These are phyloP conservation scores for Prunus mira DNA, from an alignment of 306 rosid genomes.

Conservation along the genomic window DNA sequence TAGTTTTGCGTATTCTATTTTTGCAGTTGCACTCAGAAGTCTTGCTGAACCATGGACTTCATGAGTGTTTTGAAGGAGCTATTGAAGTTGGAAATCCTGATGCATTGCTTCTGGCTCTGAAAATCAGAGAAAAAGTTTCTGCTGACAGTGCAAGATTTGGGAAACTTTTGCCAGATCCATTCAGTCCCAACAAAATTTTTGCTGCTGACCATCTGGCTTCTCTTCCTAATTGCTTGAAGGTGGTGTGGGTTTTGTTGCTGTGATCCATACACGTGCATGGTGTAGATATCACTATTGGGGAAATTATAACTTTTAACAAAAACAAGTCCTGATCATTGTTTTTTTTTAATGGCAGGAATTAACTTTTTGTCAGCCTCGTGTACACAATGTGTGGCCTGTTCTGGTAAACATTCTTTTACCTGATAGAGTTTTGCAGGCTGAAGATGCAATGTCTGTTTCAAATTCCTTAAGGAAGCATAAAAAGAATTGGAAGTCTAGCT, in stretches of 20 bases:
- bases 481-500: slow-evolving; percentile 69
- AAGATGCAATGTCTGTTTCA: slow-evolving; percentile 62
- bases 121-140: slow-evolving; percentile 47
- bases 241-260: slow-evolving; percentile 14
- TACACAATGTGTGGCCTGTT: slow-evolving; percentile 87
- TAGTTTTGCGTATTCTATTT: slow-evolving; percentile 3
- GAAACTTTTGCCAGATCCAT: slow-evolving; percentile 70
- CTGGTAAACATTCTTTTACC: slow-evolving; percentile 67
- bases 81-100: slow-evolving; percentile 80
- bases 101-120: slow-evolving; percentile 79
- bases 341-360: slow-evolving; percentile 63
- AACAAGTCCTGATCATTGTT: slow-evolving; percentile 4
- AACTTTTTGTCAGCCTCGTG: slow-evolving; percentile 88
- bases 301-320: slow-evolving; percentile 1
- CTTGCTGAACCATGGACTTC: slow-evolving; percentile 53
- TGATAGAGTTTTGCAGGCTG: slow-evolving; percentile 55
- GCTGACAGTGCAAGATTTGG: slow-evolving; percentile 47
- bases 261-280: neutral
- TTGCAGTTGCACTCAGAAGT: slow-evolving; percentile 67
- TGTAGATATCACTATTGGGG: slow-evolving; percentile 3
- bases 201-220: slow-evolving; percentile 59
- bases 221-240: slow-evolving; percentile 80
- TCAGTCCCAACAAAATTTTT: slow-evolving; percentile 57
- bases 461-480: slow-evolving; percentile 77
- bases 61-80: slow-evolving; percentile 81